A percentile compares a stretch with the other conserved stretches of the same genome.
Conservation (phyloP, 495 filamentous ascomycete species). For the Hypoxylon fragiforme region DNA sequence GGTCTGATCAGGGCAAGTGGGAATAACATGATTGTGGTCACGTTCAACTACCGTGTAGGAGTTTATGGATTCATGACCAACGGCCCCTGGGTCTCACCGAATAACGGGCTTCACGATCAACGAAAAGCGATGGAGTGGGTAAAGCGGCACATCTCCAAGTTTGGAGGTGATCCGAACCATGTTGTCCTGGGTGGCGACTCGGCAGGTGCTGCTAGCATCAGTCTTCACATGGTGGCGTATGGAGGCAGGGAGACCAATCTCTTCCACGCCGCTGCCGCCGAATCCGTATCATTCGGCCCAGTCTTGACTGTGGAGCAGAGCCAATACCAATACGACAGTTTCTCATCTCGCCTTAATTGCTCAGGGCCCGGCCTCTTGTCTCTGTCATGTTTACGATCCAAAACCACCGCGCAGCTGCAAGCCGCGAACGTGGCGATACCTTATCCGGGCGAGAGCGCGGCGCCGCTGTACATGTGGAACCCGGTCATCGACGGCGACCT, state of each 20-base stretch:
- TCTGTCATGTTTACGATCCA: slow-evolving; percentile 60
- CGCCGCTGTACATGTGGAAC: slow-evolving; percentile 62
- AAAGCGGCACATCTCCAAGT: slow-evolving; percentile 64
- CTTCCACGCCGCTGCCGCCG: slow-evolving; percentile 66
- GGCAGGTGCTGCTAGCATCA: slow-evolving; percentile 58
- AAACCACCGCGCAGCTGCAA: slow-evolving; percentile 55
- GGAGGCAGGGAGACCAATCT: slow-evolving; percentile 55
- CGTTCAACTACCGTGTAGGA: slow-evolving; percentile 64
- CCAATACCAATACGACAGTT: slow-evolving; percentile 67
- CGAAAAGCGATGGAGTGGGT: slow-evolving; percentile 74
- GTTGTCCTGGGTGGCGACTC: slow-evolving; percentile 71
- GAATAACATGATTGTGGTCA: slow-evolving; percentile 65
- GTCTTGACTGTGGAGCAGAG: slow-evolving; percentile 61
- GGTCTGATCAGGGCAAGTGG: slow-evolving; percentile 59
- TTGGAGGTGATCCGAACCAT: slow-evolving; percentile 65
- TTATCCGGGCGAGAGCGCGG: slow-evolving; percentile 52
- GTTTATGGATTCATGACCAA: slow-evolving; percentile 38
- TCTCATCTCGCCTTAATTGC: slow-evolving; percentile 62
- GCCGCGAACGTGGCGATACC: slow-evolving; percentile 55
- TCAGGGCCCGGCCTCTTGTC: slow-evolving; percentile 49
- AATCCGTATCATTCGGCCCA: slow-evolving; percentile 67
- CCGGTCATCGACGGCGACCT: slow-evolving; percentile 64
- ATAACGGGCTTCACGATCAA: slow-evolving; percentile 69
- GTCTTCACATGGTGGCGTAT: slow-evolving; percentile 39
- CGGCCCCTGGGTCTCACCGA: slow-evolving; percentile 42